Conservation (phyloP, 169 alveolate species). For the Plasmodium vivax region DNA sequence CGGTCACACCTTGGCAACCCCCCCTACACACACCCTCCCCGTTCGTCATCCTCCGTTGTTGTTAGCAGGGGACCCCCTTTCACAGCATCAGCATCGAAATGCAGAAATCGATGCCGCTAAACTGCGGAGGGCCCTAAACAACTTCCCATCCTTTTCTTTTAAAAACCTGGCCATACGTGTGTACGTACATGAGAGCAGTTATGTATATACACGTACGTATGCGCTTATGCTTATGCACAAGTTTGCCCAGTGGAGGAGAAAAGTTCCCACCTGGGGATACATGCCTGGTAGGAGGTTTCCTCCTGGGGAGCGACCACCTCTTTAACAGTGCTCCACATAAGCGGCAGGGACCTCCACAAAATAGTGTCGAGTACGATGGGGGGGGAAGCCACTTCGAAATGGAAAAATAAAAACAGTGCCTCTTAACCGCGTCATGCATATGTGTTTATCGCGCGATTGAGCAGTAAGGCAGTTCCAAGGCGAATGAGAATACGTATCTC, state of each 20-base stretch:
- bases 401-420: not conserved
- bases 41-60: not conserved
- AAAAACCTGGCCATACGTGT: not conserved
- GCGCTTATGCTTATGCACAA: not conserved
- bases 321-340: not conserved
- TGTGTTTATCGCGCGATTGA: not conserved
- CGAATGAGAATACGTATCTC: not conserved
- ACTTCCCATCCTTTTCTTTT: not conserved
- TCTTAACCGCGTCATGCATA: not conserved
- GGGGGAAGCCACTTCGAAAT: not conserved
- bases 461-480: not conserved
- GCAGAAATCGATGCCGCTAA: not conserved
- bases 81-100: not conserved
- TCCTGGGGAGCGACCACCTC: not conserved
- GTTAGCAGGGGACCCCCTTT: not conserved
- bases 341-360: not conserved
- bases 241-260: not conserved
- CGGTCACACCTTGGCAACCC: not conserved
- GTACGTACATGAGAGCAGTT: conserved; percentile 5
- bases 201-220: not conserved
- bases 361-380: not conserved
- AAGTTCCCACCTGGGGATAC: not conserved
- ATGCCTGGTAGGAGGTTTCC: not conserved
- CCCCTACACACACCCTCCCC: not conserved
- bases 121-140: not conserved